phyloP scores from a whole-genome alignment of 75 land plant species.

The Isoetes taiwanensis region DNA sequence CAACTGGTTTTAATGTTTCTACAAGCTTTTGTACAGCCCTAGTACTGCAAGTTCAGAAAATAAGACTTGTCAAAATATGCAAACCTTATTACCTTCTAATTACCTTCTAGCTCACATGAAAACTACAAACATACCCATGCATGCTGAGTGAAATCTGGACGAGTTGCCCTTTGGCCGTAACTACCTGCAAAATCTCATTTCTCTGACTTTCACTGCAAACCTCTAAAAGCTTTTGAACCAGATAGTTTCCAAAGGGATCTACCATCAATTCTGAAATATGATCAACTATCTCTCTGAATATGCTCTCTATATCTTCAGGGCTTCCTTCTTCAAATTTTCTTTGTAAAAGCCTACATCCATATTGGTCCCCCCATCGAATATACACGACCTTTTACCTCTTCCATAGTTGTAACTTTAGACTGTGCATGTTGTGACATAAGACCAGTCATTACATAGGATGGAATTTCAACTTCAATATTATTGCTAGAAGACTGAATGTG shows the following conservation, averaged over 20 bases:
- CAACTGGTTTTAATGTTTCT: not conserved
- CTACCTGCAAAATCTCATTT: not conserved
- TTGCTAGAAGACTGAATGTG: too few species aligned
- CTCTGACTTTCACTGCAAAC: not conserved
- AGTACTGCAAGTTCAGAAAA: not conserved
- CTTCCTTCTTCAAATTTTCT: too few species aligned
- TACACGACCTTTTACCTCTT: not conserved
- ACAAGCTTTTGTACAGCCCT: not conserved
- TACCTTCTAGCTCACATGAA: too few species aligned
- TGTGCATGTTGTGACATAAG: too few species aligned
- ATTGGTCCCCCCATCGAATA: not conserved
- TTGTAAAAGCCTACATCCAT: slow-evolving; percentile 1
- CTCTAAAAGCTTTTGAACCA: slow-evolving; percentile 1
- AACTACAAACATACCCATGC: not conserved
- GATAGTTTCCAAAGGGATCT: slow-evolving; percentile 5
- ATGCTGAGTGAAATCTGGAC: not conserved
- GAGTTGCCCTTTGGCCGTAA: not conserved
- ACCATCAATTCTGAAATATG: not conserved
- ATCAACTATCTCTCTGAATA: slow-evolving; percentile 1
- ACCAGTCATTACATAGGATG: too few species aligned
- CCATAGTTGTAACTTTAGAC: not conserved
- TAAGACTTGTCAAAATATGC: too few species aligned
- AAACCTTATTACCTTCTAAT: not conserved
- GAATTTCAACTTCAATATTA: too few species aligned
- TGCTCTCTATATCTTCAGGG: not conserved